Evolutionary conservation across 257 asterid species (phyloP).

Genomic region (Solanum chmielewskii): DNA sequence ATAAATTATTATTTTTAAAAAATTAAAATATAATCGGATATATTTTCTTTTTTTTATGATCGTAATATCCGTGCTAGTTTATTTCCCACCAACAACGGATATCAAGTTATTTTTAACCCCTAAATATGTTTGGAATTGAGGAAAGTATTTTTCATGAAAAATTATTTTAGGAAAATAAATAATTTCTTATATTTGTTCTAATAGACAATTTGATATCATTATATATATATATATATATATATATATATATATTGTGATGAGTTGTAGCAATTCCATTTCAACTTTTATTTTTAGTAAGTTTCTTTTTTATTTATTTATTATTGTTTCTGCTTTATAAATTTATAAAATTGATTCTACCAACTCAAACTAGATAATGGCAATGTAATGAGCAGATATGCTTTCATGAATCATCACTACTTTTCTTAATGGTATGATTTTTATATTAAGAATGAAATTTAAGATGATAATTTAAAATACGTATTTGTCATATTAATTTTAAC

Average conservation of each 20-base stretch:
- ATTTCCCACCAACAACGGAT: too few species aligned
- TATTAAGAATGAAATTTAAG: not conserved
- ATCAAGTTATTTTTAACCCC: not conserved
- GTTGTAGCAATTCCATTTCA: not conserved
- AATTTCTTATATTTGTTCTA: too few species aligned
- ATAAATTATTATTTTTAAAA: accelerated
- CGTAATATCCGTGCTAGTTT: accelerated
- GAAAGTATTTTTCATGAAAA: too few species aligned
- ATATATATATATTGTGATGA: not conserved
- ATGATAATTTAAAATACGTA: not conserved
- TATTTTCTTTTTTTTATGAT: too few species aligned
- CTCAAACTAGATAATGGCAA: not conserved
- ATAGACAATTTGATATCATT: too few species aligned
- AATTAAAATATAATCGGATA: not conserved
- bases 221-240: too few species aligned
- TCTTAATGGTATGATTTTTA: not conserved
- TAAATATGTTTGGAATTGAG: not conserved
- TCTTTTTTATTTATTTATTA: too few species aligned
- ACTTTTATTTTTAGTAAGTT: not conserved
- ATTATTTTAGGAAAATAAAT: too few species aligned
- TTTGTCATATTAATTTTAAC: not conserved
- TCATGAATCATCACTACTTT: not conserved
- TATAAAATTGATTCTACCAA: not conserved
- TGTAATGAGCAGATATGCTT: not conserved
- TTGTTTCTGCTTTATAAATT: not conserved